Base-by-base conservation (phyloP, 345 rosid genomes). In the Gossypium mustelinum region DNA sequence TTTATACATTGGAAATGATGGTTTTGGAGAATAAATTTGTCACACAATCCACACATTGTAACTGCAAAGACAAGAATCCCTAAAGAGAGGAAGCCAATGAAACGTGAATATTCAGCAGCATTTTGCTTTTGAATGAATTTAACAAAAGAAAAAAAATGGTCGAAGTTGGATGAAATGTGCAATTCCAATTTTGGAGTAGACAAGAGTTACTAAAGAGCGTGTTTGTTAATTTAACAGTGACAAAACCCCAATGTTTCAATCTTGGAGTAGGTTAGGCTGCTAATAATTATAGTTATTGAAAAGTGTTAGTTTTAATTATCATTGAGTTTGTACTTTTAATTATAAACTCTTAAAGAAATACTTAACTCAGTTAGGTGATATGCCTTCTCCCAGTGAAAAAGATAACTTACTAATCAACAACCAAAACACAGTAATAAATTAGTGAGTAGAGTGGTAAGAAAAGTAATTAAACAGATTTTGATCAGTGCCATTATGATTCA, bases 1-100 rank as follows among this genome's bases (percentile, higher is more conserved):
- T 34, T 45, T 45, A 45, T 45, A 45, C 12, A 45, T 44, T 45
- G 50, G 50, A 9, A 45, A 45, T 45, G 50, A 45, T 9, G 51
- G 0, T 0, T 45, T 1, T 5, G 41, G 50, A 20, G 60, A 9
- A 56, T n/a, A 12, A 55, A 55, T 55, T 55, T 22, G 5, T 76
- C 90, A 82, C 79, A 81, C 85, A 68, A 25, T 77, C 59, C 58
- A 61, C 67, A 52, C 63, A 61, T 55, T 73, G 79, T 71, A 85
- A 81, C 85, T 10, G 70, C 65, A 65, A 64, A 75, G 34, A 72
- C 75, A 27, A 45, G 50, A 45, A 45, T n/a, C n/a, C 41, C 13
- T 9, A 39, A 39, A 16, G 68, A 39, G 17, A 34, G 41, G 0
- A 70, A 29, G 59, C 22, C 7, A 16, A 70, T 29, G 8, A 52